Evolutionary conservation across 2,329 filamentous ascomycete genomes (phyloP).

Genomic region (Cercospora janseana): DNA sequence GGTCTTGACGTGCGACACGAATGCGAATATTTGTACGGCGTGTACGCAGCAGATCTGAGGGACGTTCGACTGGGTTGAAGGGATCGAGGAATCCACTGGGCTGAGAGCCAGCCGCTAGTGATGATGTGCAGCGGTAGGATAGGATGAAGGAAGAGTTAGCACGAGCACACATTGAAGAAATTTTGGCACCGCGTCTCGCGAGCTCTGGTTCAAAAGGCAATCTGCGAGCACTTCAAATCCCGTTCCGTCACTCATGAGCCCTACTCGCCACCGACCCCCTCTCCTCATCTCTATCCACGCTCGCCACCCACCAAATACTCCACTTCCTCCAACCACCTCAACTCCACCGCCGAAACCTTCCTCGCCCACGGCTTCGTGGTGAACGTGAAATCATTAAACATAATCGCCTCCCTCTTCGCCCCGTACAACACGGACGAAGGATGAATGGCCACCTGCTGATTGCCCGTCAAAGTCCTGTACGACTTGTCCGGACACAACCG

Average conservation of each 20-base stretch:
- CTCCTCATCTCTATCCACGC: neutral
- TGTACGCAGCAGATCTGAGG: slow-evolving; percentile 5
- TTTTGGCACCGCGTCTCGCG: too few relatives aligned
- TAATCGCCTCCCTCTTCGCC: slow-evolving; percentile 58
- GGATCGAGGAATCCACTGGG: too few relatives aligned
- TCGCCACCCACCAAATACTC: slow-evolving; percentile 9
- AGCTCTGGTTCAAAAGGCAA: too few relatives aligned
- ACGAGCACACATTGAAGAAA: too few relatives aligned
- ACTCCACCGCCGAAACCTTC: slow-evolving; percentile 60
- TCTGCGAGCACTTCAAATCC: too few relatives aligned
- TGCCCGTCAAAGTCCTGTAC: slow-evolving; percentile 56
- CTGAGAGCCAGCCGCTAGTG: too few relatives aligned
- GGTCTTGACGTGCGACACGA: slow-evolving; percentile 30
- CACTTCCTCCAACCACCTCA: slow-evolving; percentile 60
- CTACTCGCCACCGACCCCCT: too few relatives aligned
- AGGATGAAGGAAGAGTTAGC: too few relatives aligned
- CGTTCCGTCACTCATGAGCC: too few relatives aligned
- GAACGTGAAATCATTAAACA: slow-evolving; percentile 66
- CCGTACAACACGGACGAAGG: slow-evolving; percentile 61
- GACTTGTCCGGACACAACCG: slow-evolving; percentile 41
- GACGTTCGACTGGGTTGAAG: too few relatives aligned
- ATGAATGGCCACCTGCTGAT: slow-evolving; percentile 59
- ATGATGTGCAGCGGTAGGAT: too few relatives aligned
- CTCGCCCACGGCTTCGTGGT: slow-evolving; percentile 63
- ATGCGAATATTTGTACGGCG: slow-evolving; percentile 21